These are phyloP conservation scores for Linum lewisii DNA, from an alignment of 345 rosid species.

Conservation along the genomic window DNA sequence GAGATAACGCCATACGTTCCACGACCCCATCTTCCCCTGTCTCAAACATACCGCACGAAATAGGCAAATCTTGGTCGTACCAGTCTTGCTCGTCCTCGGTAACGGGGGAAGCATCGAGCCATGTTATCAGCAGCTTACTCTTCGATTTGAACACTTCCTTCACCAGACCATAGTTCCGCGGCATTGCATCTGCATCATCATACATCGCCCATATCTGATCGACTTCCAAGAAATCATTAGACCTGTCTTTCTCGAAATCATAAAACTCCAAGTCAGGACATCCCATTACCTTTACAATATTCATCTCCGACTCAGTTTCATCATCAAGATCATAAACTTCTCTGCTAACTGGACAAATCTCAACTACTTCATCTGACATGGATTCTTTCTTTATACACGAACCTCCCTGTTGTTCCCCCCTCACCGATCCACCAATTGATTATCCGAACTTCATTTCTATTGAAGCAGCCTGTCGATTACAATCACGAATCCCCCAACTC, in stretches of 20 bases:
- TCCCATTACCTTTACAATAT: neutral
- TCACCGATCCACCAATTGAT: too few relatives aligned
- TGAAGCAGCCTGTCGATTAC: too few relatives aligned
- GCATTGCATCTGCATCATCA: constrained; percentile 71
- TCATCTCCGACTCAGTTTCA: neutral
- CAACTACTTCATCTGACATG: neutral
- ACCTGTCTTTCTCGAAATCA: constrained; percentile 45
- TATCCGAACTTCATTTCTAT: too few relatives aligned
- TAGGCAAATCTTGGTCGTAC: constrained; percentile 38
- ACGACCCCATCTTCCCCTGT: constrained; percentile 28
- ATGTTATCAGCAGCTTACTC: constrained; percentile 57
- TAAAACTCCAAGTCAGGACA: constrained; percentile 68
- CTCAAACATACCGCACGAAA: constrained; percentile 54
- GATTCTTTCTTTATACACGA: too few relatives aligned
- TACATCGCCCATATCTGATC: constrained; percentile 81
- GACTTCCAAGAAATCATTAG: constrained; percentile 41
- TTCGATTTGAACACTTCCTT: constrained; percentile 40
- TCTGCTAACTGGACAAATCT: constrained; percentile 8
- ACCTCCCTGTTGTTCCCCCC: too few relatives aligned
- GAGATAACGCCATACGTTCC: constrained; percentile 44
- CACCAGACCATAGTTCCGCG: constrained; percentile 60
- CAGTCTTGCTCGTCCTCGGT: constrained; percentile 25
- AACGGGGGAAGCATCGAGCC: constrained; percentile 57
- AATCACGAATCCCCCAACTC: too few relatives aligned
- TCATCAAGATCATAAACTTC: constrained; percentile 14